Evolutionary conservation across 148 eudicot species (phyloP).

Genomic region (Chenopodium quinoa): DNA sequence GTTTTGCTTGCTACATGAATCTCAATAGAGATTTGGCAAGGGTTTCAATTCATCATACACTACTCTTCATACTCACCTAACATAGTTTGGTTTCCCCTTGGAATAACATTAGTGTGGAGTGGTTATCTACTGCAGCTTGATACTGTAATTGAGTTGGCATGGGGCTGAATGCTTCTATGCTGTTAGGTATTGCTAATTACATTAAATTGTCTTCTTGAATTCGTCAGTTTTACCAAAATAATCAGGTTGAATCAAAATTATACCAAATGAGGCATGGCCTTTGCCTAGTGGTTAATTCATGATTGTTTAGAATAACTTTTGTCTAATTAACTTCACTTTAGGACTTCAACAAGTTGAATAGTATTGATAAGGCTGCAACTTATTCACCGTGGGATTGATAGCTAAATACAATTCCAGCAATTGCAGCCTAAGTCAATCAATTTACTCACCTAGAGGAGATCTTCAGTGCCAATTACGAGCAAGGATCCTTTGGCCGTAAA

Average conservation of each 20-base stretch:
- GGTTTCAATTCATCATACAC: background rate
- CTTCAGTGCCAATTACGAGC: background rate
- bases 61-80: background rate
- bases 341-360: background rate
- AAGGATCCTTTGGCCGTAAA: background rate
- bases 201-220: too few relatives aligned
- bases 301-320: background rate
- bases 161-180: background rate
- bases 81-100: background rate
- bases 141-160: background rate
- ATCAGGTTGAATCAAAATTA: too few relatives aligned
- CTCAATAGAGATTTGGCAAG: background rate
- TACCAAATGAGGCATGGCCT: background rate
- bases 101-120: background rate
- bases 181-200: background rate
- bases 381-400: background rate
- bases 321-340: background rate
- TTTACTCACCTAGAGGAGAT: background rate
- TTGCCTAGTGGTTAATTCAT: background rate
- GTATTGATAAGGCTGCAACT: background rate
- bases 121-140: background rate
- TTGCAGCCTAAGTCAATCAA: background rate
- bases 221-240: background rate
- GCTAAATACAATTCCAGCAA: background rate
- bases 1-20: background rate